phyloP scores from a whole-genome alignment of 371 early-diverging fungal genomes.

The Batrachochytrium dendrobatidis region DNA sequence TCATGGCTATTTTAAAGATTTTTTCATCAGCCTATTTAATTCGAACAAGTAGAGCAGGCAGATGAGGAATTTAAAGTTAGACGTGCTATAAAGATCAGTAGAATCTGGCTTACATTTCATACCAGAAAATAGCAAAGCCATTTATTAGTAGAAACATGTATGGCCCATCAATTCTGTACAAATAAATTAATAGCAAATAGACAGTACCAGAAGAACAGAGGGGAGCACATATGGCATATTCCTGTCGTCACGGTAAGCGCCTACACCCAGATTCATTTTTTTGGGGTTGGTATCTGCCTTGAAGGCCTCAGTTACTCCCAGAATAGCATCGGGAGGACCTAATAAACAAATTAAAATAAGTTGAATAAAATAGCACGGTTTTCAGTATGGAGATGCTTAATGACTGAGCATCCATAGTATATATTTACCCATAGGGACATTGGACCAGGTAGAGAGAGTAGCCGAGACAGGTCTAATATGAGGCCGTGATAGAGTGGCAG shows the following conservation, averaged over 20 bases:
- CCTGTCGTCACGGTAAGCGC: slow-evolving; percentile 93
- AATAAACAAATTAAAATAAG: too few species aligned
- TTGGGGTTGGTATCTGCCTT: slow-evolving; percentile 79
- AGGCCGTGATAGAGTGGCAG: not conserved
- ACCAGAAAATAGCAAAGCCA: too few species aligned
- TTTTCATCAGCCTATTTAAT: slow-evolving; percentile 82
- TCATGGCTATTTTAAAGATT: slow-evolving; percentile 57
- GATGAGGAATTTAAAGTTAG: not conserved
- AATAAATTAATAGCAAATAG: not conserved
- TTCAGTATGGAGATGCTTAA: too few species aligned
- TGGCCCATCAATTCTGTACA: too few species aligned
- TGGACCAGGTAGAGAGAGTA: not conserved
- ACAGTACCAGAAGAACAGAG: slow-evolving; percentile 47
- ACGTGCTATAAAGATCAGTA: too few species aligned
- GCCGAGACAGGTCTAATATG: not conserved
- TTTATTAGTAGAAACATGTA: too few species aligned
- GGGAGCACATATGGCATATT: slow-evolving; percentile 83
- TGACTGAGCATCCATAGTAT: too few species aligned
- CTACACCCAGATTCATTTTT: slow-evolving; percentile 98
- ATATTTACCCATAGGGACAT: slow-evolving; percentile 3
- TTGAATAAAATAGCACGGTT: too few species aligned
- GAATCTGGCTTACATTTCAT: too few species aligned
- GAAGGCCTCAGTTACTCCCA: slow-evolving; percentile 91
- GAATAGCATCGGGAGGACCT: slow-evolving; percentile 94
- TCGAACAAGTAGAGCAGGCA: not conserved